phyloP scores from a whole-genome alignment of 2,329 filamentous ascomycete genomes.

The Lecanicillium sp. region DNA sequence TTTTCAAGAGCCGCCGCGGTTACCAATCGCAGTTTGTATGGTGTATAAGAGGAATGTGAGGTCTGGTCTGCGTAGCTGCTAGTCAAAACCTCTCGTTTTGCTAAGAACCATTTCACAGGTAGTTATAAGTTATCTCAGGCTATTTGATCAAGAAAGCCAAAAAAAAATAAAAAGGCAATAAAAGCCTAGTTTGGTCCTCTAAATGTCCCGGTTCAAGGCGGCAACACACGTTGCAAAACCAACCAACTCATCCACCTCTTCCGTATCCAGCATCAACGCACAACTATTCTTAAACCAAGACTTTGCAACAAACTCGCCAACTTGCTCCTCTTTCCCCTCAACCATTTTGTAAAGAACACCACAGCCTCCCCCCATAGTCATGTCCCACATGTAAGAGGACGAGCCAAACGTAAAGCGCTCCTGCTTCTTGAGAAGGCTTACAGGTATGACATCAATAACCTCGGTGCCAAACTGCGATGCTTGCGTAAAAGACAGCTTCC shows the following conservation, averaged over 20 bases:
- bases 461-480: background rate
- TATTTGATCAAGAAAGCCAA: too few relatives aligned
- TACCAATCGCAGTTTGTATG: too few relatives aligned
- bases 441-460: background rate
- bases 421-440: background rate
- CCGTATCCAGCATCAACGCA: background rate
- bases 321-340: background rate
- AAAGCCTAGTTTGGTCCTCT: too few relatives aligned
- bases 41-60: too few relatives aligned
- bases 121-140: too few relatives aligned
- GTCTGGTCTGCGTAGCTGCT: too few relatives aligned
- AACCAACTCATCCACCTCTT: background rate
- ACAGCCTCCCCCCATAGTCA: background rate
- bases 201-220: background rate
- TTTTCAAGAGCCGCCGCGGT: too few relatives aligned
- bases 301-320: conserved; percentile 1
- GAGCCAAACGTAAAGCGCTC: background rate
- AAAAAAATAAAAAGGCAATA: background rate
- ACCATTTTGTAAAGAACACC: background rate
- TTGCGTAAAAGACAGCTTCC: background rate
- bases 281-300: conserved; percentile 1
- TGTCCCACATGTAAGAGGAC: background rate
- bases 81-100: too few relatives aligned
- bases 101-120: too few relatives aligned
- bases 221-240: background rate